Evolutionary conservation across 2,329 filamentous ascomycete species (phyloP).

Genomic region (Cladosporium velox): DNA sequence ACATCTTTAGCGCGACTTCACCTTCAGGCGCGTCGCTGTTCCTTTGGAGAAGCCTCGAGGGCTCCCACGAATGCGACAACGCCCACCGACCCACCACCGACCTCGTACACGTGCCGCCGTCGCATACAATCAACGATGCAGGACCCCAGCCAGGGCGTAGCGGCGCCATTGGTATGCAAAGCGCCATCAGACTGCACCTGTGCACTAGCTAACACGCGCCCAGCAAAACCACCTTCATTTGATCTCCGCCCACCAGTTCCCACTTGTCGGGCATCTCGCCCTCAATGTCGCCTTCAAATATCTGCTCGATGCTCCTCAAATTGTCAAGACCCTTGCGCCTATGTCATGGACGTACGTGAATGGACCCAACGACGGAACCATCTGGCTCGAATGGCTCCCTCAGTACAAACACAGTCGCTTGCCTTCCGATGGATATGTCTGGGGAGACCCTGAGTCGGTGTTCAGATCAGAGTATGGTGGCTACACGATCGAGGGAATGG

Average conservation of each 20-base stretch:
- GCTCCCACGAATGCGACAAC: conserved; percentile 14
- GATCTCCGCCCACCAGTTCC: conserved; percentile 80
- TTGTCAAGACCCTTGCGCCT: conserved; percentile 79
- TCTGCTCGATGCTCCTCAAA: conserved; percentile 79
- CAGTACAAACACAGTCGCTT: conserved; percentile 71
- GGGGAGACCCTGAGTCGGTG: conserved; percentile 77
- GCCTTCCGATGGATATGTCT: conserved; percentile 89
- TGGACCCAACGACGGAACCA: conserved; percentile 75
- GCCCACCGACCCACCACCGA: background rate
- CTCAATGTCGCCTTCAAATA: conserved; percentile 79
- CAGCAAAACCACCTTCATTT: conserved; percentile 89
- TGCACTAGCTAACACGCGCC: conserved; percentile 20
- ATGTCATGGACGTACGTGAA: conserved; percentile 95
- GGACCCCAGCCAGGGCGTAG: conserved; percentile 53
- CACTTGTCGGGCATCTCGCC: conserved; percentile 69
- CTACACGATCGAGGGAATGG: conserved; percentile 82
- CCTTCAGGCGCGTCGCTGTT: background rate
- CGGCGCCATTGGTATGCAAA: conserved; percentile 45
- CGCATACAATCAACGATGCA: conserved; percentile 32
- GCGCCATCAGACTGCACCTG: background rate
- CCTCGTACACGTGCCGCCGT: background rate
- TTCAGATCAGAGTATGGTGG: conserved; percentile 73
- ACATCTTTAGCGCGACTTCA: background rate
- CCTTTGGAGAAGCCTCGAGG: background rate
- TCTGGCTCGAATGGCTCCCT: conserved; percentile 88